Conservation (phyloP, 225 moss, liverwort and hornwort genomes). For the Climacium dendroides region DNA sequence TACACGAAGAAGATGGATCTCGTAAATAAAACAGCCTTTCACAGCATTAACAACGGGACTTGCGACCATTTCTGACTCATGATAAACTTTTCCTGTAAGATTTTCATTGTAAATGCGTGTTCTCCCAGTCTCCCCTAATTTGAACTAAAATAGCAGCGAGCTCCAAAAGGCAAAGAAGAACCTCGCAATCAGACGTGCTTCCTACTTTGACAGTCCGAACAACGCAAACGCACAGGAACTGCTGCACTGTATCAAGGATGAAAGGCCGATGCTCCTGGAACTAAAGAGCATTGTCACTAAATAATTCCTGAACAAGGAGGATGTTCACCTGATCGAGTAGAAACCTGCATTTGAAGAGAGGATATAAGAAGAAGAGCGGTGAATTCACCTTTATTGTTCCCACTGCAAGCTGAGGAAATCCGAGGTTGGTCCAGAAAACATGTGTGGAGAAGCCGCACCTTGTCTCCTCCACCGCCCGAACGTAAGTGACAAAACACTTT, state of each 20-base stretch:
- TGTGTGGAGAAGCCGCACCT: slow-evolving; percentile 8
- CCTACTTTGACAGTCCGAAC: background rate
- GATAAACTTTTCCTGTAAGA: background rate
- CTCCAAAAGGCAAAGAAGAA: background rate
- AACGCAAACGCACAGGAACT: background rate
- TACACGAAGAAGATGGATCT: background rate
- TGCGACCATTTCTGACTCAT: background rate
- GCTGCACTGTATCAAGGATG: background rate
- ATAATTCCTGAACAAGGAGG: background rate
- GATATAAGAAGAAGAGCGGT: background rate
- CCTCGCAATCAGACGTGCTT: background rate
- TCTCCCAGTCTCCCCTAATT: background rate
- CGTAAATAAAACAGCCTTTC: background rate
- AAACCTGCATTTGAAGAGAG: background rate
- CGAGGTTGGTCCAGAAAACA: background rate
- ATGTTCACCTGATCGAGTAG: background rate
- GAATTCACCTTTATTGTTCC: background rate
- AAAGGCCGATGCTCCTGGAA: background rate
- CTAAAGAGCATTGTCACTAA: background rate
- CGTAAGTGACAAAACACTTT: background rate
- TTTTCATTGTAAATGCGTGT: background rate
- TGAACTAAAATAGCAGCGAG: background rate
- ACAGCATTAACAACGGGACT: background rate
- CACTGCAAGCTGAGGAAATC: background rate
- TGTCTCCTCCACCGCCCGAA: slow-evolving; percentile 8